Evolutionary conservation across 1,139 yeast genomes (phyloP).

Genomic region (Hansenula anomala): DNA sequence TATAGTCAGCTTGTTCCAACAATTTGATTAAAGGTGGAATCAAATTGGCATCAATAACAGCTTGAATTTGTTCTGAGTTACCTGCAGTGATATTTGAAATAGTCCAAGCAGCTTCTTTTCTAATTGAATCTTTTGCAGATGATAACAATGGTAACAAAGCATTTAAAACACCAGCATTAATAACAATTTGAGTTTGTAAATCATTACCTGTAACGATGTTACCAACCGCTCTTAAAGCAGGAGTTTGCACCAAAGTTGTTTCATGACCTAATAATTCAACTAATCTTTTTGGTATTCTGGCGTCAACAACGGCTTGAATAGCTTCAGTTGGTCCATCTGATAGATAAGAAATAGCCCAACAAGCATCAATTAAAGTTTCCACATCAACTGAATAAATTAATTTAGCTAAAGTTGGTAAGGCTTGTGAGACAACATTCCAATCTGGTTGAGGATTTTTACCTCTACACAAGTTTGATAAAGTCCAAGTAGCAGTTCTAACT

Average conservation of each 20-base stretch:
- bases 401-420: constrained; percentile 89
- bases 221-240: constrained; percentile 96
- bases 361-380: constrained; percentile 93
- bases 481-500: constrained; percentile 97
- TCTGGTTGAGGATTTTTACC: constrained; percentile 97
- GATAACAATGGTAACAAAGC: constrained; percentile 77
- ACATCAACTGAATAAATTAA: constrained; percentile 86
- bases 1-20: constrained; percentile 79
- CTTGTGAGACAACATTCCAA: constrained; percentile 82
- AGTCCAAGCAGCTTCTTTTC: constrained; percentile 99
- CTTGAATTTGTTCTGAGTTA: constrained; percentile 90
- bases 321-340: constrained; percentile 92
- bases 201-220: constrained; percentile 97
- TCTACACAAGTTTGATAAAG: constrained; percentile 91
- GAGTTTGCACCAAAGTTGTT: constrained; percentile 87
- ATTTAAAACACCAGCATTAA: constrained; percentile 87
- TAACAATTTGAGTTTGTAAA: constrained; percentile 89
- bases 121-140: constrained; percentile 85
- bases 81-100: constrained; percentile 98
- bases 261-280: constrained; percentile 86
- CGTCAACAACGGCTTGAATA: constrained; percentile 95
- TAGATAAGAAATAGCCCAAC: constrained; percentile 97
- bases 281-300: constrained; percentile 89
- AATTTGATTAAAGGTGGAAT: constrained; percentile 89
- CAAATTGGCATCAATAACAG: constrained; percentile 90